Percentiles rank a stretch among this genome's conserved stretches.
These are phyloP conservation scores for Fremontodendron californicum DNA, from an alignment of 345 rosid species.

Conservation along the genomic window DNA sequence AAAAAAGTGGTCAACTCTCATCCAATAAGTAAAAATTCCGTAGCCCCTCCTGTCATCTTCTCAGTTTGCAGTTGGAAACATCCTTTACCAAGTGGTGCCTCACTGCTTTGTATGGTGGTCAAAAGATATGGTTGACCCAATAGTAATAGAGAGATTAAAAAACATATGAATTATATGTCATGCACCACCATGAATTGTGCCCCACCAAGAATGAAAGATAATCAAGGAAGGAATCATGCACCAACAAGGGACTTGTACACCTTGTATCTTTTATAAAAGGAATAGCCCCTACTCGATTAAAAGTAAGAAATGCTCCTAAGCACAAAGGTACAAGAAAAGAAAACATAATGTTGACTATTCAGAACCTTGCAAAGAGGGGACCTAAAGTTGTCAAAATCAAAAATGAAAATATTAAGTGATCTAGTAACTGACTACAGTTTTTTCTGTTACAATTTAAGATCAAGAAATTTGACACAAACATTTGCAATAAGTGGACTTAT, in stretches of 20 bases:
- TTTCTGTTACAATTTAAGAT: background rate
- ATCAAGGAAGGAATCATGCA: background rate
- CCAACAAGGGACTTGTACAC: background rate
- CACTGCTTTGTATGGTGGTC: background rate
- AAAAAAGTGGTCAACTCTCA: background rate
- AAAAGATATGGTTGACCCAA: background rate
- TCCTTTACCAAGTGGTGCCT: background rate
- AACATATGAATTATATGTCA: background rate
- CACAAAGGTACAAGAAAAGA: background rate
- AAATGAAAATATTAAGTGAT: background rate
- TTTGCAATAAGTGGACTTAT: background rate
- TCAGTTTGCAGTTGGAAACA: background rate
- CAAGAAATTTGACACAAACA: background rate
- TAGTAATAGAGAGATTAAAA: background rate
- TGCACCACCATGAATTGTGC: too few relatives aligned
- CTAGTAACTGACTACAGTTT: background rate
- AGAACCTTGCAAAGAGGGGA: too few relatives aligned
- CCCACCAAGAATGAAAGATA: slow-evolving; percentile 2
- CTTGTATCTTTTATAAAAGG: background rate
- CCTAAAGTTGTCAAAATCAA: background rate
- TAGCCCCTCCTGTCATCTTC: background rate
- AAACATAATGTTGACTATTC: background rate
- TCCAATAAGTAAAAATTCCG: background rate
- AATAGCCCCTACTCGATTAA: background rate
- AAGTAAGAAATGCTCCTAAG: slow-evolving; percentile 3